phyloP scores from a whole-genome alignment of 352 stramenopile species.

The Blastocystis hominis region DNA sequence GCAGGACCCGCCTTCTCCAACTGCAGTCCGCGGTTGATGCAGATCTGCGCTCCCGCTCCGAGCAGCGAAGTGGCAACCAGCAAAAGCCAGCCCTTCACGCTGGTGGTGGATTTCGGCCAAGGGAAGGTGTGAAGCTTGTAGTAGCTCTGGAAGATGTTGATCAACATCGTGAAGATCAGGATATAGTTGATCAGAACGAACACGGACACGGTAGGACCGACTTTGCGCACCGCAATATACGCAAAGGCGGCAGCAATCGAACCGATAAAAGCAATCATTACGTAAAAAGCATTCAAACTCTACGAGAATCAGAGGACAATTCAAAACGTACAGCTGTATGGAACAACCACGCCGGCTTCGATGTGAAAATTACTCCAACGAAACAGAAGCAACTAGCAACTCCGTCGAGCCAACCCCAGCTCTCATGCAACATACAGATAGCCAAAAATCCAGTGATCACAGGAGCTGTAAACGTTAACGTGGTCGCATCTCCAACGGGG shows the following conservation, averaged over 20 bases:
- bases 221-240: conserved; percentile 54
- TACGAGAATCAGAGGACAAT: not conserved
- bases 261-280: conserved; percentile 43
- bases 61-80: conserved; percentile 34
- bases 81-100: not conserved
- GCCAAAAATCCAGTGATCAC: conserved; percentile 58
- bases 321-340: not conserved
- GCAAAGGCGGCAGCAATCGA: conserved; percentile 53
- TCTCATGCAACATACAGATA: conserved; percentile 56
- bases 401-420: conserved; percentile 53
- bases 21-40: conserved; percentile 58
- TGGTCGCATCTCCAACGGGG: conserved; percentile 51
- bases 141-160: conserved; percentile 56
- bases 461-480: conserved; percentile 58
- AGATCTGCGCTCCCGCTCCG: conserved; percentile 45
- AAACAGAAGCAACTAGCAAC: conserved; percentile 12
- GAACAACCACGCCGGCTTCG: conserved; percentile 28
- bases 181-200: conserved; percentile 58
- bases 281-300: conserved; percentile 2
- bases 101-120: conserved; percentile 2
- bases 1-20: conserved; percentile 59
- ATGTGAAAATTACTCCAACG: conserved; percentile 44
- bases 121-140: conserved; percentile 37
- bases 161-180: conserved; percentile 40
- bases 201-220: conserved; percentile 35